These are phyloP conservation scores for Taphrina pruni DNA, from an alignment of 1,139 yeast species.

Conservation along the genomic window DNA sequence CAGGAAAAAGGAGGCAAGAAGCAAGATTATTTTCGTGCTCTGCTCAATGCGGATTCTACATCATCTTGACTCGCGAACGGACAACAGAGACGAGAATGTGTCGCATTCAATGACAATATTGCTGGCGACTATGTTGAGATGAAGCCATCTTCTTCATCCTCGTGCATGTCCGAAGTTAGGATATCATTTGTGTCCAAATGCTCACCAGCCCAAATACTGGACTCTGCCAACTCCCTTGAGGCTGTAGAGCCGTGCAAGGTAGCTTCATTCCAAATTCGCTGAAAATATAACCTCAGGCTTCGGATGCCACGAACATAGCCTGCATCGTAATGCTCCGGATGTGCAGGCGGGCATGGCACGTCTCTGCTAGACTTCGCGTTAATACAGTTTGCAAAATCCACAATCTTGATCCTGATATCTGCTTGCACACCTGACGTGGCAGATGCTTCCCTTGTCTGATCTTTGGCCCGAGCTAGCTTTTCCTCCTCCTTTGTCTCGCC, in stretches of 20 bases:
- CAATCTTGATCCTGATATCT: slow-evolving; percentile 67
- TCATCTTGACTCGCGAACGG: no score
- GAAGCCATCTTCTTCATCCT: slow-evolving; percentile 17
- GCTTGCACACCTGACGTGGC: slow-evolving; percentile 40
- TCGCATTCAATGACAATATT: no score
- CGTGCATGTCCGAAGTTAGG: background rate
- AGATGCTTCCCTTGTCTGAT: slow-evolving; percentile 28
- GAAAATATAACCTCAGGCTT: slow-evolving; percentile 68
- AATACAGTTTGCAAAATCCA: slow-evolving; percentile 94
- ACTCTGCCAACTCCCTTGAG: slow-evolving; percentile 26
- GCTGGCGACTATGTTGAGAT: background rate
- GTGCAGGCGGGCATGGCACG: slow-evolving; percentile 66
- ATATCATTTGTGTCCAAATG: slow-evolving; percentile 30
- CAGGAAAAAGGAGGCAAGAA: slow-evolving; percentile 12
- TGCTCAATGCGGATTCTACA: background rate
- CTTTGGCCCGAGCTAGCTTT: slow-evolving; percentile 17
- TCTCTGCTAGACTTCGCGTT: slow-evolving; percentile 62
- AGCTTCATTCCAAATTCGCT: slow-evolving; percentile 39
- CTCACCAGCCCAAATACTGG: slow-evolving; percentile 25
- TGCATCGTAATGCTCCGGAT: slow-evolving; percentile 67
- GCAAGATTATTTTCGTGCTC: slow-evolving; percentile 10
- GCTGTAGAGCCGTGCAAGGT: slow-evolving; percentile 18
- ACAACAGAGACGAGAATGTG: no score
- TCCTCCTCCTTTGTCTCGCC: slow-evolving; percentile 55
- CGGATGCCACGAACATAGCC: slow-evolving; percentile 86